phyloP scores from a whole-genome alignment of 192 early-diverging fungal genomes.

The Entomortierella chlamydospora region DNA sequence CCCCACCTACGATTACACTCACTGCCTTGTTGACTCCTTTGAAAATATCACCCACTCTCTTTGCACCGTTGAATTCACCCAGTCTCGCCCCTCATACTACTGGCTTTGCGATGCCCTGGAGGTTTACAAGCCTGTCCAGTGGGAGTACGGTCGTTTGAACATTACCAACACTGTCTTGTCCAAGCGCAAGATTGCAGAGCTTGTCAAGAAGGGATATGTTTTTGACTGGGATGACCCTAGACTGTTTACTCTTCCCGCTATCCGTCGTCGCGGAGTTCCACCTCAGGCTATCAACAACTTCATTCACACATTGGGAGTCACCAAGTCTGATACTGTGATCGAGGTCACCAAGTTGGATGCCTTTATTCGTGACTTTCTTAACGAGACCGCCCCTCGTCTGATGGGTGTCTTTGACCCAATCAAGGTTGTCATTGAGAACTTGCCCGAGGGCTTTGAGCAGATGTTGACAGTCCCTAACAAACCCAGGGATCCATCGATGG shows the following conservation, averaged over 20 bases:
- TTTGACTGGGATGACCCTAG: slow-evolving; percentile 97
- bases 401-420: slow-evolving; percentile 93
- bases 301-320: slow-evolving; percentile 94
- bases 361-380: slow-evolving; percentile 93
- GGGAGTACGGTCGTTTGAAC: slow-evolving; percentile 97
- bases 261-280: slow-evolving; percentile 97
- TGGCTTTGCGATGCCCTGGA: slow-evolving; percentile 99
- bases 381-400: slow-evolving; percentile 91
- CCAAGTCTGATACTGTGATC: slow-evolving; percentile 83
- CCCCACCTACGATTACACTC: slow-evolving; percentile 99
- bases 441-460: slow-evolving; percentile 85
- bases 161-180: slow-evolving; percentile 96
- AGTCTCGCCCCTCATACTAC: slow-evolving; percentile 97
- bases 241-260: slow-evolving; percentile 93
- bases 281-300: slow-evolving; percentile 98
- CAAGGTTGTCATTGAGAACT: slow-evolving; percentile 89
- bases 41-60: slow-evolving; percentile 99
- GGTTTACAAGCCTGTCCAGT: slow-evolving; percentile 99
- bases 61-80: slow-evolving; percentile 96
- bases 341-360: slow-evolving; percentile 92
- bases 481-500: slow-evolving; percentile 88
- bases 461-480: slow-evolving; percentile 89
- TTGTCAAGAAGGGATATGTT: slow-evolving; percentile 85
- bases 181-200: slow-evolving; percentile 96
- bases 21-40: slow-evolving; percentile 98